Conservation (phyloP, 2,329 filamentous ascomycete genomes). For the Pyricularia pennisetigena region DNA sequence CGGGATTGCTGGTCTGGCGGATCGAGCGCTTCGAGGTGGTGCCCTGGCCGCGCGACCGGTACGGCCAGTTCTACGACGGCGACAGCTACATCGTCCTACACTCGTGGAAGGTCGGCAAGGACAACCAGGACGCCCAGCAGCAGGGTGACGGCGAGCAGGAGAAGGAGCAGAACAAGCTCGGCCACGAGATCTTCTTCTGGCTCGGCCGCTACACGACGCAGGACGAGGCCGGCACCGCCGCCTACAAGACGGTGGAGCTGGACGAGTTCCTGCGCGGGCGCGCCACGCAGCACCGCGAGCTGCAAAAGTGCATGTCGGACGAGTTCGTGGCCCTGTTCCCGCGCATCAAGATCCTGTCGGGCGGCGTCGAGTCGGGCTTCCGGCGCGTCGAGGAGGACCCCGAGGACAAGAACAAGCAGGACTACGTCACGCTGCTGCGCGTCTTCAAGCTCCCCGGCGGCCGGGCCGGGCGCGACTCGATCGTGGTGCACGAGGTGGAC, state of each 20-base stretch:
- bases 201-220: conserved; percentile 54
- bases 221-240: conserved; percentile 59
- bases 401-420: conserved; percentile 24
- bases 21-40: conserved; percentile 59
- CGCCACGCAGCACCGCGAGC: conserved; percentile 56
- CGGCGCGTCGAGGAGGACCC: conserved; percentile 44
- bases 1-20: conserved; percentile 54
- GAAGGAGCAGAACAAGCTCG: conserved; percentile 27
- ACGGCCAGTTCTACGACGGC: conserved; percentile 55
- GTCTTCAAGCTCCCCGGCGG: conserved; percentile 50
- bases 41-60: conserved; percentile 44
- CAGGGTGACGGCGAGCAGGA: neutral
- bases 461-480: conserved; percentile 32
- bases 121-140: conserved; percentile 19
- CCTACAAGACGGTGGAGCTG: conserved; percentile 62
- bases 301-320: conserved; percentile 47
- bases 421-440: conserved; percentile 44
- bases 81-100: conserved; percentile 59
- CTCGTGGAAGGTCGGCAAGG: conserved; percentile 42
- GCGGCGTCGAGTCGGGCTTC: conserved; percentile 54
- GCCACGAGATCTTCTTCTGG: conserved; percentile 63
- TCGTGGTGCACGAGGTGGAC: conserved; percentile 55
- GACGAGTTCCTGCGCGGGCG: conserved; percentile 55
- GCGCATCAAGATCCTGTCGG: conserved; percentile 46
- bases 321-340: conserved; percentile 53